Evolutionary conservation across 176 grass and related monocot species (phyloP).

Genomic region (Tillandsia leiboldiana): DNA sequence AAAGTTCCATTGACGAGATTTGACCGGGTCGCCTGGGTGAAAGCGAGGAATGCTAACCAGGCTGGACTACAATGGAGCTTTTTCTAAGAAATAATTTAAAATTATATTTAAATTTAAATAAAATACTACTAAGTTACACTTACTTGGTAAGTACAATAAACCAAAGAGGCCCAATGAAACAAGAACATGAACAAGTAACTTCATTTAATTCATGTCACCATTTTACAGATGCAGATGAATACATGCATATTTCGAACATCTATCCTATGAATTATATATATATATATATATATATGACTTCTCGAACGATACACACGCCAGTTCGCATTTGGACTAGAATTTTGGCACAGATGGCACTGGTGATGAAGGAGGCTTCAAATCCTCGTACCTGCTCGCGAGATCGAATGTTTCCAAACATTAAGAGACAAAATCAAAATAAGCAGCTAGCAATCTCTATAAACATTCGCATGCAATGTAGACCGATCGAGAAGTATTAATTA

Average conservation of each 20-base stretch:
- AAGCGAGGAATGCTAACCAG: constrained; percentile 93
- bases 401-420: background rate
- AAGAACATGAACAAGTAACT: too few species aligned
- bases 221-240: too few species aligned
- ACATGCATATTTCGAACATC: too few species aligned
- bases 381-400: constrained; percentile 29
- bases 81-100: too few species aligned
- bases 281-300: background rate
- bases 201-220: too few species aligned
- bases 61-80: constrained; percentile 61
- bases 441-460: constrained; percentile 6
- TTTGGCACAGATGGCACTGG: constrained; percentile 31
- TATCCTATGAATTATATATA: background rate
- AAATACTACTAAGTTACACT: too few species aligned
- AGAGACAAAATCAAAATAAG: constrained; percentile 2
- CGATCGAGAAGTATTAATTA: constrained; percentile 2
- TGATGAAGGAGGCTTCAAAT: constrained; percentile 35
- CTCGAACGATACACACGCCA: background rate
- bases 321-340: constrained; percentile 2
- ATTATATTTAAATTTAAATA: too few species aligned
- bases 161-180: too few species aligned
- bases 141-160: too few species aligned
- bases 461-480: background rate
- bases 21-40: constrained; percentile 90
- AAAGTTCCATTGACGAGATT: constrained; percentile 22